These are phyloP conservation scores for Lobosporangium transversale DNA, from an alignment of 192 early-diverging fungal species.

Conservation along the genomic window DNA sequence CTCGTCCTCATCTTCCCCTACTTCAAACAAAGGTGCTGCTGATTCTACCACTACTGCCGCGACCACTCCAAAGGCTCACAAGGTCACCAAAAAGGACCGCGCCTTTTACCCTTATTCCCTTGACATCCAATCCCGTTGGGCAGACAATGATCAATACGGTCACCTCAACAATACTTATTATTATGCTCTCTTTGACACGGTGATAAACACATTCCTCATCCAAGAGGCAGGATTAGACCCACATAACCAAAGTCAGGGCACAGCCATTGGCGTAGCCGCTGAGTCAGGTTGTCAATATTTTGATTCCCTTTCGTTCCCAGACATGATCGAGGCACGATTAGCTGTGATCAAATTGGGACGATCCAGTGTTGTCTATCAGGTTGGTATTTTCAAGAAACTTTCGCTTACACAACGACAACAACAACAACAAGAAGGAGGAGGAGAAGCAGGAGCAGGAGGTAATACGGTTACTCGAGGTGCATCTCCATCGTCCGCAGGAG, in stretches of 20 bases:
- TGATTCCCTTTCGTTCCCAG: slow-evolving; percentile 59
- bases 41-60: slow-evolving; percentile 11
- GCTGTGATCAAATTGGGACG: slow-evolving; percentile 59
- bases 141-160: slow-evolving; percentile 70
- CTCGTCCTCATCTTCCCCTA: neutral
- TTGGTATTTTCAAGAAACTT: slow-evolving; percentile 63
- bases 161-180: slow-evolving; percentile 71
- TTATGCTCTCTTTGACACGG: slow-evolving; percentile 66
- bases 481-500: slow-evolving; percentile 14
- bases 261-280: slow-evolving; percentile 60
- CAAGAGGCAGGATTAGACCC: slow-evolving; percentile 56
- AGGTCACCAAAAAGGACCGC: slow-evolving; percentile 39
- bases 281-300: slow-evolving; percentile 54
- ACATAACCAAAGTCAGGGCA: slow-evolving; percentile 12
- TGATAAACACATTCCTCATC: slow-evolving; percentile 66
- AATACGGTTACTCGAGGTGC: neutral
- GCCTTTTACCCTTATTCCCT: slow-evolving; percentile 48
- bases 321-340: slow-evolving; percentile 59
- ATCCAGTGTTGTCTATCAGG: slow-evolving; percentile 60
- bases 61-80: neutral
- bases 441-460: no score
- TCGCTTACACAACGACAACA: neutral
- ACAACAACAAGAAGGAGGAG: no score
- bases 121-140: slow-evolving; percentile 59
- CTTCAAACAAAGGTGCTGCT: neutral